Evolutionary conservation across 768 basidiomycete genomes (phyloP).

Genomic region (Lactarius deliciosus): DNA sequence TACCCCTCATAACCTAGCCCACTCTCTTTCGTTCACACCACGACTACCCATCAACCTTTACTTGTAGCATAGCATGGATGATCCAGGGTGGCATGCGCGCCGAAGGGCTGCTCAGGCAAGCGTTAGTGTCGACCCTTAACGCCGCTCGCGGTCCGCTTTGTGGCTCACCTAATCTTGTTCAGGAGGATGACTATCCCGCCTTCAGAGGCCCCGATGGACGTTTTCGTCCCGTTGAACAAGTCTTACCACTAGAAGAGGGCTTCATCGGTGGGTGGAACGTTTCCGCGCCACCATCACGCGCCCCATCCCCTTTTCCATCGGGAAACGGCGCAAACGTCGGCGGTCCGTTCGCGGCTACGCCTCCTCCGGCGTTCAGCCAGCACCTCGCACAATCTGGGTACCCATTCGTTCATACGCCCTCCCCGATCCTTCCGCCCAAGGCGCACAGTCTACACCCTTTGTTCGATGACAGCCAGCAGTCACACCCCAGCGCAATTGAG

Average conservation of each 20-base stretch:
- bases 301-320: constrained; percentile 48
- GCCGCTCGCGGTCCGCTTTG: constrained; percentile 7
- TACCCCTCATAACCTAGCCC: too few species aligned
- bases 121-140: constrained; percentile 11
- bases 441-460: constrained; percentile 17
- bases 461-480: constrained; percentile 40
- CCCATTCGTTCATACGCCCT: constrained; percentile 5
- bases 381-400: constrained; percentile 19
- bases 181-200: constrained; percentile 32
- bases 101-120: constrained; percentile 58
- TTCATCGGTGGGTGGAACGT: constrained; percentile 59
- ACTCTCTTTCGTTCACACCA: background rate
- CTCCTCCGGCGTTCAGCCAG: constrained; percentile 6
- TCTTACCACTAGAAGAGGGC: constrained; percentile 59
- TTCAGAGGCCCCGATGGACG: constrained; percentile 50
- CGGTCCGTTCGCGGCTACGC: background rate
- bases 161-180: constrained; percentile 37
- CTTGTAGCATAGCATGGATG: constrained; percentile 54
- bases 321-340: constrained; percentile 40
- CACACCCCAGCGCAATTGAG: constrained; percentile 59
- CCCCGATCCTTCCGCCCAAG: constrained; percentile 12
- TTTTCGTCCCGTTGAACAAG: constrained; percentile 55
- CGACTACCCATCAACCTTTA: background rate
- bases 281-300: constrained; percentile 34
- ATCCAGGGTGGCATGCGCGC: constrained; percentile 72